Conservation (phyloP, 805 yeast species). For the Starmerella scarabaei region DNA sequence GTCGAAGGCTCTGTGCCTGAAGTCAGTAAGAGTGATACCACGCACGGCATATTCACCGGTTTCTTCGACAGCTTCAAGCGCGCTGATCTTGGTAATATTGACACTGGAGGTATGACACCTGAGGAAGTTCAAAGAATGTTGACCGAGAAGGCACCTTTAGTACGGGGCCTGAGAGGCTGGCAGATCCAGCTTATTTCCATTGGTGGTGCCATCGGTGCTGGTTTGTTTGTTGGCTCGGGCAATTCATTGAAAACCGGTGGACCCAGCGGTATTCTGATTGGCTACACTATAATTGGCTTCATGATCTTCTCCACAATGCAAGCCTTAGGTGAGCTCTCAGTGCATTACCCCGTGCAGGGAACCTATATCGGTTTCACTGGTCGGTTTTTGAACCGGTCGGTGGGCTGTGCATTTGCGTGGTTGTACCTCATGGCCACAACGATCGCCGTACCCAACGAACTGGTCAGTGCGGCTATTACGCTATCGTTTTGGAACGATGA, state of each 20-base stretch:
- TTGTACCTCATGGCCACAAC: conserved; percentile 36
- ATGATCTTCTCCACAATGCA: conserved; percentile 53
- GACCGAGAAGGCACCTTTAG: conserved; percentile 21
- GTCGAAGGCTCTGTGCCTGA: too few relatives aligned
- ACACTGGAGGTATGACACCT: conserved; percentile 13
- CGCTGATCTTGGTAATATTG: conserved; percentile 30
- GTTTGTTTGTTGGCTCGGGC: conserved; percentile 45
- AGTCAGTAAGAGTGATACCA: too few relatives aligned
- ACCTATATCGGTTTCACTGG: conserved; percentile 33
- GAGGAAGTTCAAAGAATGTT: too few relatives aligned
- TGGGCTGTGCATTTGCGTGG: conserved; percentile 59
- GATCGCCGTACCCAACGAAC: conserved; percentile 45
- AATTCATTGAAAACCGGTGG: conserved; percentile 36
- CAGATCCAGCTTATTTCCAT: conserved; percentile 72
- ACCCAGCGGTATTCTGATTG: conserved; percentile 44
- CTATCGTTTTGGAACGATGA: conserved; percentile 44
- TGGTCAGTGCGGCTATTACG: conserved; percentile 45
- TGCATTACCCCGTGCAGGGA: conserved; percentile 41
- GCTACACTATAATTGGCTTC: conserved; percentile 46
- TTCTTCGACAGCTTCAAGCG: conserved; percentile 32
- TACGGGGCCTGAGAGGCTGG: conserved; percentile 31
- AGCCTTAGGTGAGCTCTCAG: conserved; percentile 59
- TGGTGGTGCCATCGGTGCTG: conserved; percentile 78
- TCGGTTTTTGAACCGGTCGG: conserved; percentile 50
- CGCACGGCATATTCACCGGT: too few relatives aligned